Conservation (phyloP, 805 yeast species). For the Starmerella bombi region DNA sequence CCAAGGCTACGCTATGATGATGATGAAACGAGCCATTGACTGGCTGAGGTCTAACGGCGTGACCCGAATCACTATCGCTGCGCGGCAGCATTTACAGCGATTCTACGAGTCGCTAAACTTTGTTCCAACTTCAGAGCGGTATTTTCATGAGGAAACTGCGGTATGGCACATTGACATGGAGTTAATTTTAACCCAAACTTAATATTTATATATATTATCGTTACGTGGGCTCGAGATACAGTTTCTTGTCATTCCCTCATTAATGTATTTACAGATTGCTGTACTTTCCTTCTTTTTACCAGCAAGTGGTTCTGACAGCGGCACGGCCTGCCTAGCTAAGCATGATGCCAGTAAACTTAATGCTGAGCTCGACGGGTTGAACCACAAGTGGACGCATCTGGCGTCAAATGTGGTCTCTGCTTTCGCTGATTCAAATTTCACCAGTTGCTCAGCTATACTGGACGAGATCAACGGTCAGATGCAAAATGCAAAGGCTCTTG, state of each 20-base stretch:
- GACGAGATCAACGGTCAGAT: neutral
- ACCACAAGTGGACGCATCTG: neutral
- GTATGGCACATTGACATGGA: constrained; percentile 20
- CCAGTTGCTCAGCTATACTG: neutral
- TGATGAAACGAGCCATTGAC: constrained; percentile 7
- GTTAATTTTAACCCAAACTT: too few species aligned
- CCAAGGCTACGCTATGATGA: constrained; percentile 12
- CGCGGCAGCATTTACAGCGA: constrained; percentile 13
- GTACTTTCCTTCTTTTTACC: too few species aligned
- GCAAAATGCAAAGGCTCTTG: neutral
- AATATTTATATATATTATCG: too few species aligned
- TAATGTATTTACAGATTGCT: too few species aligned
- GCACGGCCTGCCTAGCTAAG: neutral
- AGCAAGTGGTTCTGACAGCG: neutral
- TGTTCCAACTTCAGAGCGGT: constrained; percentile 1
- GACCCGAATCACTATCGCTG: constrained; percentile 7
- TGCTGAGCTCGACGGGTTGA: neutral
- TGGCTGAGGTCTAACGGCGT: constrained; percentile 4
- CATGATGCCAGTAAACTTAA: neutral
- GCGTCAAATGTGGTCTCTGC: neutral
- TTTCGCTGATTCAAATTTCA: neutral
- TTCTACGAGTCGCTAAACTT: constrained; percentile 19
- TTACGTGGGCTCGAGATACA: too few species aligned
- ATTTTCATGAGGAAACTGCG: constrained; percentile 13
- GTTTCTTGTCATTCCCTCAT: too few species aligned